A percentile compares a stretch with the other conserved stretches of the same genome.
Evolutionary conservation across 495 filamentous ascomycete species (phyloP).

Genomic region (Daldinia grandis): DNA sequence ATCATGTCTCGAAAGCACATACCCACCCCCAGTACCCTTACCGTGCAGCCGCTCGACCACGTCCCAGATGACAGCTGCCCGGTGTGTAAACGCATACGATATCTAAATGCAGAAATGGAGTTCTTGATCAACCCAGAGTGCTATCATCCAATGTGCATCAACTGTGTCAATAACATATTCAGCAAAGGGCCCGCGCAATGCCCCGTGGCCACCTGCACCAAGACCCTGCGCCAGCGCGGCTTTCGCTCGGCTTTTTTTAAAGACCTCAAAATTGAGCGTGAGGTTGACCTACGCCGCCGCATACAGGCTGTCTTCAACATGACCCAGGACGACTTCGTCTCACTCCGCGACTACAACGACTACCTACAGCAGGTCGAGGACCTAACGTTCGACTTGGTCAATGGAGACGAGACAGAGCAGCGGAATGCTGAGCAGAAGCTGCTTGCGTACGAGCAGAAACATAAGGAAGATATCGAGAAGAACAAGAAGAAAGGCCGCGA

Average conservation of each 20-base stretch:
- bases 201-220: constrained; percentile 84
- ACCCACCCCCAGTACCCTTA: constrained; percentile 7
- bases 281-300: constrained; percentile 87
- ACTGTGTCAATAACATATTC: constrained; percentile 95
- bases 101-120: constrained; percentile 90
- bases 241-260: constrained; percentile 91
- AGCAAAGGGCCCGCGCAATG: constrained; percentile 88
- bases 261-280: constrained; percentile 88
- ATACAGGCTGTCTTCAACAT: constrained; percentile 88
- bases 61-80: constrained; percentile 81
- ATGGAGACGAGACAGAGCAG: constrained; percentile 70
- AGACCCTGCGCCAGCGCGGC: constrained; percentile 81
- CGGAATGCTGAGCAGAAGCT: constrained; percentile 71
- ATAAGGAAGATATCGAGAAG: constrained; percentile 73
- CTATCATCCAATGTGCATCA: constrained; percentile 98
- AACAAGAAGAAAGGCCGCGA: constrained; percentile 71
- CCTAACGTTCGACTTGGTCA: constrained; percentile 86
- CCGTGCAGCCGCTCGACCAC: constrained; percentile 10
- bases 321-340: constrained; percentile 88
- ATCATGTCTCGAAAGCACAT: constrained; percentile 47
- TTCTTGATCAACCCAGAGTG: constrained; percentile 98
- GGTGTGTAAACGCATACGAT: constrained; percentile 93
- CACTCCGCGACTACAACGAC: constrained; percentile 83
- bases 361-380: constrained; percentile 94
- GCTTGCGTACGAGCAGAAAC: constrained; percentile 71